Evolutionary conservation across 345 rosid genomes (phyloP).

Genomic region (Luvunga scandens): DNA sequence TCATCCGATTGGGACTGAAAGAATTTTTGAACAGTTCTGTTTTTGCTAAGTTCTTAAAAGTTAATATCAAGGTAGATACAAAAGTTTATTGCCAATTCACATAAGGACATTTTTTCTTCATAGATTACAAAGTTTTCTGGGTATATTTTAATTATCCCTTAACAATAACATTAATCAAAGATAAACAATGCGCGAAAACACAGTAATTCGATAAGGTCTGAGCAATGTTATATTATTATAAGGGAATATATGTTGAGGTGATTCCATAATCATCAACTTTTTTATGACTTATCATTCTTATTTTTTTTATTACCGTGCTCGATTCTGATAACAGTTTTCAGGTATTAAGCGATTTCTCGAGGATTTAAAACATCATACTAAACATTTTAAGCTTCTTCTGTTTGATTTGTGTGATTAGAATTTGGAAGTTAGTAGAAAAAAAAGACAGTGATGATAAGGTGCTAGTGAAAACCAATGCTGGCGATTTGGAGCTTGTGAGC

Average conservation of each 20-base stretch:
- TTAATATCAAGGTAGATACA: neutral
- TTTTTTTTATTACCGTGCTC: neutral
- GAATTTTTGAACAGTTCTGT: neutral
- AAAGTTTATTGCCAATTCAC: neutral
- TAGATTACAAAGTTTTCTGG: conserved; percentile 28
- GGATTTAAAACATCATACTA: neutral
- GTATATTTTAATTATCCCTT: too few relatives aligned
- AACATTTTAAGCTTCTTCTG: neutral
- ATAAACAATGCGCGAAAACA: neutral
- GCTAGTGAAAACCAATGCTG: conserved; percentile 12
- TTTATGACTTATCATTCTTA: neutral
- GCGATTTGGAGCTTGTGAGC: conserved; percentile 7
- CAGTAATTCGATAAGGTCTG: conserved; percentile 11
- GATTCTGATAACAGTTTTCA: neutral
- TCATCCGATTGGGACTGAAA: conserved; percentile 6
- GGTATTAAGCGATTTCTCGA: neutral
- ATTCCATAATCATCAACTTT: neutral
- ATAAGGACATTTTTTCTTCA: conserved; percentile 25
- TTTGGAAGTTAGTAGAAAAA: neutral
- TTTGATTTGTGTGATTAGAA: neutral
- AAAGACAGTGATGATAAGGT: neutral
- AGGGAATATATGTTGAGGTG: neutral
- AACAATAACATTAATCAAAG: neutral
- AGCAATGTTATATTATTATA: neutral
- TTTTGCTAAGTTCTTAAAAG: neutral